A percentile compares a stretch with the other conserved stretches of the same genome.
Conservation (phyloP, 1,284 basidiomycete genomes). For the Pseudozyma flocculosa region DNA sequence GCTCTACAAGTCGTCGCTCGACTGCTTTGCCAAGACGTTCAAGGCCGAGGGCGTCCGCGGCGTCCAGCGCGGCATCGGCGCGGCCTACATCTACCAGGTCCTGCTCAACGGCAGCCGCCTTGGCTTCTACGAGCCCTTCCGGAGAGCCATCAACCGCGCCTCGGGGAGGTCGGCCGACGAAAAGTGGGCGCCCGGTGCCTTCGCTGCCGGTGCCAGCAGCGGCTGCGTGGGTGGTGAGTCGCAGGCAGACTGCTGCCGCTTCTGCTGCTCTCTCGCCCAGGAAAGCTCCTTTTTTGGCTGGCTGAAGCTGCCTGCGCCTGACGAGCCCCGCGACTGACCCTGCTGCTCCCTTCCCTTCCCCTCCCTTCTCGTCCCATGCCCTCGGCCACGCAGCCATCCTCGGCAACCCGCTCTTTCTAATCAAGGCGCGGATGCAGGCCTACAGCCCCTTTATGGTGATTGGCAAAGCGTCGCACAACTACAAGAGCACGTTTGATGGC, state of each 20-base stretch:
- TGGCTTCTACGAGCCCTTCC: conserved; percentile 93
- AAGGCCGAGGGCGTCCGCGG: conserved; percentile 85
- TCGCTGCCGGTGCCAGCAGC: conserved; percentile 81
- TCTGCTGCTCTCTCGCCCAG: background rate
- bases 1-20: conserved; percentile 82
- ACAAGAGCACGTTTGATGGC: conserved; percentile 79
- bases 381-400: conserved; percentile 81
- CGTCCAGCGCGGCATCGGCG: conserved; percentile 82
- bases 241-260: background rate
- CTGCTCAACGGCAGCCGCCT: conserved; percentile 91
- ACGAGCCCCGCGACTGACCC: no score
- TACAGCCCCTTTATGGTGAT: conserved; percentile 74
- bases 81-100: conserved; percentile 71
- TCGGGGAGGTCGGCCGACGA: conserved; percentile 69
- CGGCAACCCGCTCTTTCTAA: conserved; percentile 90
- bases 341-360: no score
- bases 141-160: conserved; percentile 70
- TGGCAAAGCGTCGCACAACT: conserved; percentile 88
- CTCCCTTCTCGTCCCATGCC: no score
- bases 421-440: conserved; percentile 96
- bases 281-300: conserved; percentile 5
- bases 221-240: conserved; percentile 81
- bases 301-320: no score
- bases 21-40: conserved; percentile 87
- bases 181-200: conserved; percentile 62